These are phyloP conservation scores for Rhazya stricta DNA, from an alignment of 257 asterid species.

Conservation along the genomic window DNA sequence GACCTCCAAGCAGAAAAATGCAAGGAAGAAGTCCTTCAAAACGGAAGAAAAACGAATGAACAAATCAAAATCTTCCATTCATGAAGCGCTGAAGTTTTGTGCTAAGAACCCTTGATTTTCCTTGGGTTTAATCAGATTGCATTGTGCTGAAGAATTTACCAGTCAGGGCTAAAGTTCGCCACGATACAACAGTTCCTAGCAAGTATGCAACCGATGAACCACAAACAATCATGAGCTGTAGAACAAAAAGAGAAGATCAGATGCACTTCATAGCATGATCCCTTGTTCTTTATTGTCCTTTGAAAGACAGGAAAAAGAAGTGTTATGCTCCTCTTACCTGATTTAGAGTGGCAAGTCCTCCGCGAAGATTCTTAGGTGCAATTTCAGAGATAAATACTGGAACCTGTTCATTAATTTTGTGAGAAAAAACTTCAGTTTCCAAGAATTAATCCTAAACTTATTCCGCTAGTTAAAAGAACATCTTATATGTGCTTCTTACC, in stretches of 20 bases:
- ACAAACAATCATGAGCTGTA: slow-evolving; percentile 76
- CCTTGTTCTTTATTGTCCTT: not conserved
- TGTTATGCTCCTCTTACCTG: slow-evolving; percentile 39
- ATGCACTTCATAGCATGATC: not conserved
- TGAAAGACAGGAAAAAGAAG: not conserved
- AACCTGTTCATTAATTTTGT: slow-evolving; percentile 33
- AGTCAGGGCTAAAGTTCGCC: slow-evolving; percentile 72
- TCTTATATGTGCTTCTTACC: slow-evolving; percentile 29
- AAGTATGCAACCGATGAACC: slow-evolving; percentile 70
- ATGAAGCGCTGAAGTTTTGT: not conserved
- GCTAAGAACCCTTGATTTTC: not conserved
- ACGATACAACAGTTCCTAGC: slow-evolving; percentile 58
- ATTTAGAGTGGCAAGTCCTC: slow-evolving; percentile 78
- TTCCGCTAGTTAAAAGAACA: not conserved
- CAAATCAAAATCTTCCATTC: not conserved
- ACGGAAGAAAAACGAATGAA: not conserved
- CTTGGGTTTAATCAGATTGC: not conserved
- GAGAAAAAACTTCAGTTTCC: not conserved
- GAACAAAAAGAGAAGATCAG: slow-evolving; percentile 8
- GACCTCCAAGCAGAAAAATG: slow-evolving; percentile 52
- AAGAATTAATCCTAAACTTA: not conserved
- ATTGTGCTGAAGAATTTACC: slow-evolving; percentile 32
- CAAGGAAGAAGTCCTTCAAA: slow-evolving; percentile 74
- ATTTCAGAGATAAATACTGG: slow-evolving; percentile 84
- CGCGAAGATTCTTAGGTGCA: slow-evolving; percentile 74